Evolutionary conservation across 1,139 yeast species (phyloP).

Genomic region (Suhomyces panamericanus): DNA sequence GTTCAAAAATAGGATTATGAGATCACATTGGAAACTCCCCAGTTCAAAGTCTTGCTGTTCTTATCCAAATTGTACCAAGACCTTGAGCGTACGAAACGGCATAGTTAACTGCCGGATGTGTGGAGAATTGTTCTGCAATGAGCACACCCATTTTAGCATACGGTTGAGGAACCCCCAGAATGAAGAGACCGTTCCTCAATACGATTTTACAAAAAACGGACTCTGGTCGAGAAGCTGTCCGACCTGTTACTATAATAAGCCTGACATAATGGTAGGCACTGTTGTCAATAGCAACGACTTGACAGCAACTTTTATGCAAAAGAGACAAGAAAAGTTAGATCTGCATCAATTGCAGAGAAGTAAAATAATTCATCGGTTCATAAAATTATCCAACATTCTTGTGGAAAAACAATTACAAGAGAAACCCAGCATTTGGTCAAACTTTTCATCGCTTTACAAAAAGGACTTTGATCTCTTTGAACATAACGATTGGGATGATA

Average conservation of each 20-base stretch:
- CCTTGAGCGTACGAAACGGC: constrained; percentile 50
- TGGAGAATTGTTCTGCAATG: constrained; percentile 68
- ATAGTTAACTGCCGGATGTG: constrained; percentile 66
- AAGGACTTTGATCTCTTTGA: constrained; percentile 12
- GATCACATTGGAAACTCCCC: constrained; percentile 67
- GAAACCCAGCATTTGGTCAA: constrained; percentile 16
- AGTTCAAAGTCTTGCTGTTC: constrained; percentile 33
- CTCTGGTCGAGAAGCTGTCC: constrained; percentile 72
- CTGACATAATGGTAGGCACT: constrained; percentile 51
- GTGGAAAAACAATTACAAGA: constrained; percentile 18
- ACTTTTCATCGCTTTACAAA: not conserved
- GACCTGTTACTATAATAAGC: constrained; percentile 55
- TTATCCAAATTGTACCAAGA: constrained; percentile 36
- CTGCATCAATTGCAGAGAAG: constrained; percentile 50
- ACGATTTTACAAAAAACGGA: constrained; percentile 42
- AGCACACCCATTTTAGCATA: constrained; percentile 59
- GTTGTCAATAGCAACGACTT: constrained; percentile 43
- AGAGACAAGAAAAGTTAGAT: constrained; percentile 44
- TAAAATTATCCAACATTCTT: constrained; percentile 37
- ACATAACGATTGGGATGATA: constrained; percentile 64
- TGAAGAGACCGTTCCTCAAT: constrained; percentile 34
- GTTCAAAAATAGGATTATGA: constrained; percentile 32
- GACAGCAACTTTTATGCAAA: constrained; percentile 41
- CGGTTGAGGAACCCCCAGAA: constrained; percentile 36
- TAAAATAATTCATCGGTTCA: constrained; percentile 63